Evolutionary conservation across 148 eudicot genomes (phyloP).

Genomic region (Cornus kousa): DNA sequence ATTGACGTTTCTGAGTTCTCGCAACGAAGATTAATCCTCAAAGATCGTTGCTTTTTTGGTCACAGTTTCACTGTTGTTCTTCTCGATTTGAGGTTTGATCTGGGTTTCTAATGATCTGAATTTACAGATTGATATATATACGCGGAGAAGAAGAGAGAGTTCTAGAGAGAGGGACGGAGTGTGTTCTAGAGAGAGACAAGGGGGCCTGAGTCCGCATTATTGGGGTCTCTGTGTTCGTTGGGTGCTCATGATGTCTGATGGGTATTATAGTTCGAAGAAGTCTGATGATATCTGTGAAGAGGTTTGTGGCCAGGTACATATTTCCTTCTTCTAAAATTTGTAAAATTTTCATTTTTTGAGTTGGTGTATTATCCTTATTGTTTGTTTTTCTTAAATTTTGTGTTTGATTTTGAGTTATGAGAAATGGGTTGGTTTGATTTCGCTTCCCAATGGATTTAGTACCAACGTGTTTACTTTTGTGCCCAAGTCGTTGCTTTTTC

Average conservation of each 20-base stretch:
- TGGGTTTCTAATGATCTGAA: background rate
- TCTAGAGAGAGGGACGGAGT: constrained; percentile 2
- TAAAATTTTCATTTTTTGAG: background rate
- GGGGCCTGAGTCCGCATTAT: constrained; percentile 16
- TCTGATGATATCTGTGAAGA: constrained; percentile 53
- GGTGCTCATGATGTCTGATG: constrained; percentile 39
- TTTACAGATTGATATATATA: background rate
- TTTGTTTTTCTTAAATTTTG: background rate
- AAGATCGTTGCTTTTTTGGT: background rate
- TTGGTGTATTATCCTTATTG: background rate
- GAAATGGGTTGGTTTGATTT: background rate
- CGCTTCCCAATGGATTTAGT: no score
- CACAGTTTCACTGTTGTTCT: constrained; percentile 6
- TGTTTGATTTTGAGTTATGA: background rate
- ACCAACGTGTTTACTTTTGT: background rate
- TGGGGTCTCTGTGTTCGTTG: constrained; percentile 2
- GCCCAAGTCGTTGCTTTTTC: background rate
- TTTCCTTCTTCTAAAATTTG: background rate
- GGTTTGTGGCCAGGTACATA: constrained; percentile 59
- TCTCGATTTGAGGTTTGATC: constrained; percentile 8
- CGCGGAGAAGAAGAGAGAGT: background rate
- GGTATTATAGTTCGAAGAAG: constrained; percentile 55
- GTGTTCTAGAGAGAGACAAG: background rate
- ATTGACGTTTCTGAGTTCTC: constrained; percentile 12
- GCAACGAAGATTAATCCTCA: background rate